These are phyloP conservation scores for Starmera quercuum DNA, from an alignment of 805 yeast species.

Conservation along the genomic window DNA sequence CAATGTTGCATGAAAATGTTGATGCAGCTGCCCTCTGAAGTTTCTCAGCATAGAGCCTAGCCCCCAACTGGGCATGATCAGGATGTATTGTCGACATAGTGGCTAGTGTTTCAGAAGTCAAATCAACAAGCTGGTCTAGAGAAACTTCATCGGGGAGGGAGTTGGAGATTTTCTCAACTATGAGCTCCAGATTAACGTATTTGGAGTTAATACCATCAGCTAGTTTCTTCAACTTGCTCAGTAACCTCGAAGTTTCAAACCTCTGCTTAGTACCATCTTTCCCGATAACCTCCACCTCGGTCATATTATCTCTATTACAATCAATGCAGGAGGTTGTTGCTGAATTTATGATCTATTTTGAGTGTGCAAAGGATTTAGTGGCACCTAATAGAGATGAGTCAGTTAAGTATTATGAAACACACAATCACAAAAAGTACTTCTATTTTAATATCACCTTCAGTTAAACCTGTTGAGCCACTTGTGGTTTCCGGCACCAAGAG, in stretches of 20 bases:
- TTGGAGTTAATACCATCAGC: slow-evolving; percentile 83
- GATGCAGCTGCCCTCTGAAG: slow-evolving; percentile 90
- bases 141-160: slow-evolving; percentile 95
- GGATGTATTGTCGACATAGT: slow-evolving; percentile 97
- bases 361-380: too few species aligned
- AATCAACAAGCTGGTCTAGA: slow-evolving; percentile 69
- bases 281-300: slow-evolving; percentile 63
- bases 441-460: too few species aligned
- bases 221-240: slow-evolving; percentile 80
- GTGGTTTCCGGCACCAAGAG: too few species aligned
- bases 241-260: slow-evolving; percentile 86
- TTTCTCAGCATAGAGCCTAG: slow-evolving; percentile 91
- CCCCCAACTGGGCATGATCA: slow-evolving; percentile 90
- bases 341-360: too few species aligned
- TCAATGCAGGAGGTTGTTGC: too few species aligned
- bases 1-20: slow-evolving; percentile 70
- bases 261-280: slow-evolving; percentile 89
- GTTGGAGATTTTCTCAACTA: slow-evolving; percentile 82
- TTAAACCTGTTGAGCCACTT: too few species aligned
- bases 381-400: too few species aligned
- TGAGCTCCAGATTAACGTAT: slow-evolving; percentile 85
- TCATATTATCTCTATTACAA: too few species aligned
- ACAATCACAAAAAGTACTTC: too few species aligned
- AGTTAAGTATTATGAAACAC: too few species aligned
- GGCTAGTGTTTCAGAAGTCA: slow-evolving; percentile 96